Base-by-base conservation (phyloP, 2,329 filamentous ascomycete genomes). In the Diaporthe velutina region DNA sequence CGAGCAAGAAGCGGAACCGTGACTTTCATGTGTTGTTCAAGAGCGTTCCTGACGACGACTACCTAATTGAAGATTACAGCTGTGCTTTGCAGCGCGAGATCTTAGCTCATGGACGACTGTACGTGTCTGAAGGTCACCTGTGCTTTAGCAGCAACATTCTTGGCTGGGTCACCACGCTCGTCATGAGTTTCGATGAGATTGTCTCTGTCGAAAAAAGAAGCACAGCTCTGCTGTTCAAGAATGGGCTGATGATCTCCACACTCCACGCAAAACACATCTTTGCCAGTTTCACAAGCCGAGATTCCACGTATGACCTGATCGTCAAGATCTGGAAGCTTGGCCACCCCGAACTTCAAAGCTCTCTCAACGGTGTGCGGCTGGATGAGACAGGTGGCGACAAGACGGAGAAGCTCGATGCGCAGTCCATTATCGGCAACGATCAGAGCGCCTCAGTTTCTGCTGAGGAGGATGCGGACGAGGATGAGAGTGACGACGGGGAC, bases 101-200 rank as follows among this genome's bases (percentile, higher is more conserved):
- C 76, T 90, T 99, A 48, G 92, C 98, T 9, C 97, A 98, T 78
- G 97, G 97, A 8, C 91, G 97, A 54, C 89, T 99, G 19, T 99
- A 99, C 81, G 95, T 99, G 55, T 98, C 97, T 0, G 97, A 99
- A 85, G 96, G 96, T 15, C 96, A 99, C 82, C 91, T 99, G 61
- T 99, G 97, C 86, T 99, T 99, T 84, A 98, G 96, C 80, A 98
- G 97, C 87, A 99, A 99, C 82, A 99, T 99, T 78, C 90, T 99
- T 61, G 97, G 97, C 71, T 99, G 97, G 97, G 94, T 97, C 30
- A 99, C 97, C 0, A 99, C 97, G 1, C 87, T 99, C 55, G 96
- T 99, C 70, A 98, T 99, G 86, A 97, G 95, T 83, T 99, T 99
- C 82, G 97, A 99, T 81, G 97, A 99, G 83, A 95, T 99, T 74